Evolutionary conservation across 2,329 filamentous ascomycete species (phyloP).

Genomic region (Aspergillus awamori): DNA sequence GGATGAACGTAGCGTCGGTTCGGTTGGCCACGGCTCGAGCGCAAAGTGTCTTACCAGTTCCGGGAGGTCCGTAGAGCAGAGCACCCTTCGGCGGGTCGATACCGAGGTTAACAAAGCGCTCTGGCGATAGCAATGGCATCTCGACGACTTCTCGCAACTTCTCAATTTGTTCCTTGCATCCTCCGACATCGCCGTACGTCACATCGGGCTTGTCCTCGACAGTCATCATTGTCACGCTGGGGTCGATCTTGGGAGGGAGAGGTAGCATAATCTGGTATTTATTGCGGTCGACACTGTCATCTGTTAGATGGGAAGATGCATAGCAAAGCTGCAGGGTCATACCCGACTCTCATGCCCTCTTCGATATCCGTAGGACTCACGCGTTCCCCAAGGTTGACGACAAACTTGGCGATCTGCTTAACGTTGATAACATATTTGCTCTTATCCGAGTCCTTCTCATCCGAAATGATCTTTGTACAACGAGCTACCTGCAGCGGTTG

Average conservation of each 20-base stretch:
- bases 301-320: background rate
- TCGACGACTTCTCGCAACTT: constrained; percentile 98
- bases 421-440: constrained; percentile 99
- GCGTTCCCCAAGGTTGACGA: constrained; percentile 94
- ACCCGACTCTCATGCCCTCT: constrained; percentile 96
- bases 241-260: constrained; percentile 96
- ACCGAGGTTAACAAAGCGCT: constrained; percentile 97
- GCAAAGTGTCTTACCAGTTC: constrained; percentile 98
- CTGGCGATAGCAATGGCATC: constrained; percentile 94
- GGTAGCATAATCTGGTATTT: constrained; percentile 99
- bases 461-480: constrained; percentile 98
- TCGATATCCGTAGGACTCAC: constrained; percentile 99
- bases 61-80: constrained; percentile 91
- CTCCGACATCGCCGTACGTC: constrained; percentile 97
- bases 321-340: constrained; percentile 34
- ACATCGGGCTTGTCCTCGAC: constrained; percentile 99
- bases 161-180: constrained; percentile 99
- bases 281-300: constrained; percentile 81
- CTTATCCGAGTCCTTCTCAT: constrained; percentile 94
- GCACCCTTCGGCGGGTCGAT: constrained; percentile 98
- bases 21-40: constrained; percentile 95
- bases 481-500: constrained; percentile 95
- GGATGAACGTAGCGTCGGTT: constrained; percentile 97
- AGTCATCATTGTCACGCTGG: constrained; percentile 99
- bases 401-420: constrained; percentile 99